phyloP scores from a whole-genome alignment of 306 rosid genomes.

The Carpinus viminea region DNA sequence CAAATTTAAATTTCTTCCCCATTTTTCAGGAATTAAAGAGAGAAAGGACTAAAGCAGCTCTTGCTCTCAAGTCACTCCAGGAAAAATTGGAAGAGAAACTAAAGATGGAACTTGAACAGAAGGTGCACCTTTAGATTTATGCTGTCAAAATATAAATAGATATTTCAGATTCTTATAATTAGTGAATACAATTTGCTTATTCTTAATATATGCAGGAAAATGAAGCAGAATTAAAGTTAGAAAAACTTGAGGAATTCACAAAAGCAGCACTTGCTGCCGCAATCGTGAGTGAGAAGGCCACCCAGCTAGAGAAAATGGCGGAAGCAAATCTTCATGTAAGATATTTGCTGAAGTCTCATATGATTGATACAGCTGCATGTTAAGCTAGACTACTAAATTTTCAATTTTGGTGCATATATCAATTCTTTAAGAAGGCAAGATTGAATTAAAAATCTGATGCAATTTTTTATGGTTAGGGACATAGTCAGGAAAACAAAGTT shows the following conservation, averaged over 20 bases:
- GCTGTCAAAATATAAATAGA: conserved; percentile 16
- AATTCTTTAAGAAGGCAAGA: conserved; percentile 16
- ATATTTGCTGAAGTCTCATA: conserved; percentile 24
- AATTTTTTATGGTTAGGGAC: conserved; percentile 5
- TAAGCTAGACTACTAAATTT: conserved; percentile 1
- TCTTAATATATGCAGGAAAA: conserved; percentile 60
- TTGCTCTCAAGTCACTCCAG: conserved; percentile 77
- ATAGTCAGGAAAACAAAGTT: neutral
- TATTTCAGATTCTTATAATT: conserved; percentile 19
- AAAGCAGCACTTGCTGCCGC: conserved; percentile 79
- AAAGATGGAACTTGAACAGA: conserved; percentile 73
- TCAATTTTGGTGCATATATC: neutral
- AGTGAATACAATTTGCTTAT: conserved; percentile 28
- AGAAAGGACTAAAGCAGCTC: conserved; percentile 81
- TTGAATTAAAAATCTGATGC: conserved; percentile 21
- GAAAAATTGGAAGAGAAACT: conserved; percentile 85
- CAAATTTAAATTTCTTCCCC: neutral
- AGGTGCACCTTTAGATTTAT: conserved; percentile 50
- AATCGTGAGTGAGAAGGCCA: conserved; percentile 85
- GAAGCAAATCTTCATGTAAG: conserved; percentile 93
- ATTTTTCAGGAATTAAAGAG: conserved; percentile 74
- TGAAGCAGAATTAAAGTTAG: conserved; percentile 57
- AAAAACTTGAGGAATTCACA: conserved; percentile 61
- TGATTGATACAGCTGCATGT: conserved; percentile 24
- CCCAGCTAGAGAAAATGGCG: conserved; percentile 83